These are phyloP conservation scores for Pseudonectria buxi DNA, from an alignment of 2,329 filamentous ascomycete species.

Conservation along the genomic window DNA sequence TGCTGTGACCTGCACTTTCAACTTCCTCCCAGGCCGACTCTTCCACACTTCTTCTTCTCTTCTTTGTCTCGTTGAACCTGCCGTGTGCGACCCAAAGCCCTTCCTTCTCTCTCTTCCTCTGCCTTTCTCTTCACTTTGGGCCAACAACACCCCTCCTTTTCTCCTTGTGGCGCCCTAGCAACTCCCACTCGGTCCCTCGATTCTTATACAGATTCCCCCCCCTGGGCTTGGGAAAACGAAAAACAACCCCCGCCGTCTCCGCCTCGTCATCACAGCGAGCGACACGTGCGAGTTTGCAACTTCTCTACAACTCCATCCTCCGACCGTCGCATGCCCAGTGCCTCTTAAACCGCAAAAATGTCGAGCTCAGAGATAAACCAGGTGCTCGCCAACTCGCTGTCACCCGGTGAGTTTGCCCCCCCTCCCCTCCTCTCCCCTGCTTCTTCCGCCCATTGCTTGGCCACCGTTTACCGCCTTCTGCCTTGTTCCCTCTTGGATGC, in stretches of 20 bases:
- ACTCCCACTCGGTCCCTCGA: neutral
- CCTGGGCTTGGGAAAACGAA: neutral
- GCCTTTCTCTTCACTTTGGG: conserved; percentile 6
- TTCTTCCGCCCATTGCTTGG: conserved; percentile 6
- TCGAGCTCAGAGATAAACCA: conserved; percentile 89
- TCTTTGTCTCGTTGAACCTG: conserved; percentile 6
- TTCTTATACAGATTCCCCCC: neutral
- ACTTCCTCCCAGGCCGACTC: conserved; percentile 3
- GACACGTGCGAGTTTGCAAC: conserved; percentile 25
- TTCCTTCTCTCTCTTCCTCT: conserved; percentile 5
- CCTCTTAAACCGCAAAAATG: conserved; percentile 43
- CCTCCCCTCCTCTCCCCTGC: conserved; percentile 5
- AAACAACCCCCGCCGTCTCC: conserved; percentile 24
- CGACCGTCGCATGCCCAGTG: conserved; percentile 31
- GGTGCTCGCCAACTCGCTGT: conserved; percentile 95
- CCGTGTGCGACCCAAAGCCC: neutral
- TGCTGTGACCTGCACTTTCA: conserved; percentile 6
- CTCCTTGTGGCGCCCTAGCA: conserved; percentile 6
- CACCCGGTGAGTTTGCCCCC: conserved; percentile 63
- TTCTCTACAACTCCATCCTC: conserved; percentile 8
- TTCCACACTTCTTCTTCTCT: conserved; percentile 3
- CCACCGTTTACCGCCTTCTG: conserved; percentile 5
- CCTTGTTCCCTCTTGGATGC: neutral
- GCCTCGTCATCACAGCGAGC: conserved; percentile 21
- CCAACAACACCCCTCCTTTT: conserved; percentile 1